These are phyloP conservation scores for Cymbopogon flexuosus DNA, from an alignment of 202 grass and related monocot genomes.

Conservation along the genomic window DNA sequence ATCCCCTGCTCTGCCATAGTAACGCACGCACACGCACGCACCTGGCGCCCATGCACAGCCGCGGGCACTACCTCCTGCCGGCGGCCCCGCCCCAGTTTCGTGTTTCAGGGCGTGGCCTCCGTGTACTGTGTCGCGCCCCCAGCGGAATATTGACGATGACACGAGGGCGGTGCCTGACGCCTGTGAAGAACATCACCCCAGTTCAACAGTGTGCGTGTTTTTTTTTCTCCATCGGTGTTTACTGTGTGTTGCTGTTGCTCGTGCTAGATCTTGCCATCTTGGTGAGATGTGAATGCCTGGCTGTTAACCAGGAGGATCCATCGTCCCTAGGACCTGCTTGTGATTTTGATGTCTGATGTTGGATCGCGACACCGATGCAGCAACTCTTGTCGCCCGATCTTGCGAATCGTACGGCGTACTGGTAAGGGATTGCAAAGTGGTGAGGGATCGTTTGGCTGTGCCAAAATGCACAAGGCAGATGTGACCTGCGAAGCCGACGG, in stretches of 20 bases:
- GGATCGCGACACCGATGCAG: not conserved
- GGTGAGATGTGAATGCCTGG: not conserved
- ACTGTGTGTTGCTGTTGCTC: not conserved
- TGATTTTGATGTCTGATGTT: not conserved
- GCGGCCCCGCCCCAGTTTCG: not conserved
- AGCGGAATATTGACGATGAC: not conserved
- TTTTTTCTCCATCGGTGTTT: not conserved
- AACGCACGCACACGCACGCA: constrained; percentile 16
- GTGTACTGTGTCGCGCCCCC: not conserved
- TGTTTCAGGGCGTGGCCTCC: constrained; percentile 1
- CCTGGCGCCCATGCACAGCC: constrained; percentile 24
- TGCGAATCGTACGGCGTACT: not conserved
- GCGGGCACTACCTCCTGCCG: constrained; percentile 14
- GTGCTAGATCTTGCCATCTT: not conserved
- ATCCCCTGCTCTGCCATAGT: not conserved
- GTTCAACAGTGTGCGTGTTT: not conserved
- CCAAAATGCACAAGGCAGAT: not conserved
- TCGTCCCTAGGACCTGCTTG: not conserved
- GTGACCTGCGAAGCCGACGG: not conserved
- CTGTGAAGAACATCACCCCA: constrained; percentile 29
- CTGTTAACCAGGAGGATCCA: not conserved
- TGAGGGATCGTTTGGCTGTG: not conserved
- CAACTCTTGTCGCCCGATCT: not conserved
- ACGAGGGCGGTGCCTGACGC: no score
- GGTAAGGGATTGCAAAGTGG: not conserved